Conservation (phyloP, 768 basidiomycete species). For the Mycena olivaceomarginata region DNA sequence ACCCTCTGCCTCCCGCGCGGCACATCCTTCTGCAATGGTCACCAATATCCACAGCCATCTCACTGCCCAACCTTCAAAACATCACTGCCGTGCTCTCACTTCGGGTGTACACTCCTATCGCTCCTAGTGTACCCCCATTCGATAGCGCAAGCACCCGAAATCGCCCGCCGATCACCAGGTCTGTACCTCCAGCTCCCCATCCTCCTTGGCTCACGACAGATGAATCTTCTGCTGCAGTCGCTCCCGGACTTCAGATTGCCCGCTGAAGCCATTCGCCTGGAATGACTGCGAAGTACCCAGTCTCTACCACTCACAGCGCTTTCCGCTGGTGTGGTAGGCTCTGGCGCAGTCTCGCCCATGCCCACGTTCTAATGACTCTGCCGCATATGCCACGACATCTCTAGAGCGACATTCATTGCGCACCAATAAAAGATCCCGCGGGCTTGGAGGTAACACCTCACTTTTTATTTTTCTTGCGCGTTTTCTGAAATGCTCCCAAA, state of each 20-base stretch:
- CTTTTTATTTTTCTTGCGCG: background rate
- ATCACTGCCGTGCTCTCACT: background rate
- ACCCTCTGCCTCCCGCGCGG: background rate
- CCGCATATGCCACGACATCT: background rate
- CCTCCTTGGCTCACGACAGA: background rate
- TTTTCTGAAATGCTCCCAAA: background rate
- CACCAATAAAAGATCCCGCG: background rate
- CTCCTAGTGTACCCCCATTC: background rate
- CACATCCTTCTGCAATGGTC: background rate
- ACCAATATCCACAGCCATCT: background rate
- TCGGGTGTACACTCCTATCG: background rate
- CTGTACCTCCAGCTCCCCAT: background rate
- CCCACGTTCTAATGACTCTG: background rate
- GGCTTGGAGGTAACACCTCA: background rate
- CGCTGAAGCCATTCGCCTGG: background rate
- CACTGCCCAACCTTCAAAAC: background rate
- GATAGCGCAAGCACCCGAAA: background rate
- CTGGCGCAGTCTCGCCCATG: background rate
- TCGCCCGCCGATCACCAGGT: background rate
- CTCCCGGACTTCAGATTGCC: background rate
- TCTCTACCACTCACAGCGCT: background rate
- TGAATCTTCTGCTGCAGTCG: background rate
- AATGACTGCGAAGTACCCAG: background rate
- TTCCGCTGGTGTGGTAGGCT: background rate
- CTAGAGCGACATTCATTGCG: background rate